These are phyloP conservation scores for Amaranthus tricolor DNA, from an alignment of 179 eudicot species.

Conservation along the genomic window DNA sequence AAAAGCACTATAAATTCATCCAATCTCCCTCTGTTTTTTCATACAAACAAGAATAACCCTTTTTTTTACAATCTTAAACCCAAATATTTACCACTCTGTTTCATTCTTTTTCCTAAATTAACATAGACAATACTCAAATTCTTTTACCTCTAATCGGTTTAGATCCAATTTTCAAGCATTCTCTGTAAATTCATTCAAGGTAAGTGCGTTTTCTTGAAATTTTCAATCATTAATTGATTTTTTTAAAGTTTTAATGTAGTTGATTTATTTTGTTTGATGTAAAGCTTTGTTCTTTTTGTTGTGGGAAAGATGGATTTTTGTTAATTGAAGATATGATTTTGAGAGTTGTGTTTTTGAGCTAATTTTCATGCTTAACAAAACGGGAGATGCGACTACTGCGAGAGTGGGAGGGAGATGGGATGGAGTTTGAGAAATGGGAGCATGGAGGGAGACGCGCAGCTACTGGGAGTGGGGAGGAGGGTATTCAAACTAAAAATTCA, in stretches of 20 bases:
- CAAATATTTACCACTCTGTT: constrained; percentile 2
- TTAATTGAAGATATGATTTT: neutral
- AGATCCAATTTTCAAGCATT: constrained; percentile 14
- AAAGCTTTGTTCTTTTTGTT: constrained; percentile 1
- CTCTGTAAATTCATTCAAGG: constrained; percentile 29
- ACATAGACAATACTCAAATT: neutral
- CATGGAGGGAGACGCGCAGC: too few species aligned
- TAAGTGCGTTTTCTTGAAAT: constrained; percentile 10
- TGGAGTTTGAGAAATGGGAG: too few species aligned
- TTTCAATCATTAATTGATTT: neutral
- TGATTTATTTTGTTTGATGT: neutral
- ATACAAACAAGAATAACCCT: constrained; percentile 1
- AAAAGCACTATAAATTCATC: constrained; percentile 28
- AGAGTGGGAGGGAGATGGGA: too few species aligned
- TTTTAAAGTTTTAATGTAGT: neutral
- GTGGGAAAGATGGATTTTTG: constrained; percentile 6
- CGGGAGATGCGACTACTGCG: too few species aligned
- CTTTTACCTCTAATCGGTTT: constrained; percentile 1
- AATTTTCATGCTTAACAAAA: too few species aligned
- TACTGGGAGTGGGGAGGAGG: too few species aligned
- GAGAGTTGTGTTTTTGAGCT: neutral
- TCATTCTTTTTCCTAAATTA: constrained; percentile 3
- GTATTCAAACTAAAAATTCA: too few species aligned
- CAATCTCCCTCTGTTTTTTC: constrained; percentile 6
- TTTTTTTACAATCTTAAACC: neutral